phyloP scores from a whole-genome alignment of 2,329 filamentous ascomycete species.

The Trichoderma cornu-damae region DNA sequence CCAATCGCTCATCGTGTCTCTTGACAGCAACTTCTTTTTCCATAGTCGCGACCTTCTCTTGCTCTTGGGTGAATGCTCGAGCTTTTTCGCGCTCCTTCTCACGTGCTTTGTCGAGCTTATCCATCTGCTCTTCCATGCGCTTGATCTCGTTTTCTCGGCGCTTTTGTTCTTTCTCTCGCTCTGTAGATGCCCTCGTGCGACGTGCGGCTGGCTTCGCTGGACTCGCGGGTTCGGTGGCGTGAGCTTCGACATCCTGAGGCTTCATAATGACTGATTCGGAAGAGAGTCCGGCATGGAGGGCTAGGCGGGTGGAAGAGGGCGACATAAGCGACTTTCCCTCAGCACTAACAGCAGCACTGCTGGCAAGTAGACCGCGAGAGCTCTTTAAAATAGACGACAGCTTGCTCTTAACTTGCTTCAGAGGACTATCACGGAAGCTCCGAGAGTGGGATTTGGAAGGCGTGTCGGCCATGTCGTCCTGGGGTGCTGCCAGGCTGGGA shows the following conservation, averaged over 20 bases:
- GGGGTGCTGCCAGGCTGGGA: constrained; percentile 46
- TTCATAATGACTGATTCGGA: constrained; percentile 42
- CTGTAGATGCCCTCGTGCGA: constrained; percentile 54
- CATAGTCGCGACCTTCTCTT: constrained; percentile 49
- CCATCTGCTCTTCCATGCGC: constrained; percentile 54
- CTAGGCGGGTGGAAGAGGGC: constrained; percentile 46
- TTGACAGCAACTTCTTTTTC: constrained; percentile 50
- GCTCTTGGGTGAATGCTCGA: constrained; percentile 52
- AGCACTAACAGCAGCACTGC: constrained; percentile 60
- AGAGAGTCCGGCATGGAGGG: constrained; percentile 41
- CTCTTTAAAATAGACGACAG: constrained; percentile 86
- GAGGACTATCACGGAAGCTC: constrained; percentile 63
- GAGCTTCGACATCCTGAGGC: constrained; percentile 24
- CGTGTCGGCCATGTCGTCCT: constrained; percentile 41
- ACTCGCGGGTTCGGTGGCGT: constrained; percentile 31
- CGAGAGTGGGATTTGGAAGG: constrained; percentile 54
- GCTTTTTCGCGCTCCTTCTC: constrained; percentile 68
- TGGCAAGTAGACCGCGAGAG: constrained; percentile 80
- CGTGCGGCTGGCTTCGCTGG: constrained; percentile 41
- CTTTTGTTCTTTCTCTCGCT: constrained; percentile 60
- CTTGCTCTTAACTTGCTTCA: constrained; percentile 90
- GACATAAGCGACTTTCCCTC: constrained; percentile 57
- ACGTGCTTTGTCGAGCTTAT: constrained; percentile 61
- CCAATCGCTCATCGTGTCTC: constrained; percentile 46
- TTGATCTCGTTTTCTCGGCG: constrained; percentile 61